Evolutionary conservation across 495 filamentous ascomycete genomes (phyloP).

Genomic region (Talaromyces thailandensis): DNA sequence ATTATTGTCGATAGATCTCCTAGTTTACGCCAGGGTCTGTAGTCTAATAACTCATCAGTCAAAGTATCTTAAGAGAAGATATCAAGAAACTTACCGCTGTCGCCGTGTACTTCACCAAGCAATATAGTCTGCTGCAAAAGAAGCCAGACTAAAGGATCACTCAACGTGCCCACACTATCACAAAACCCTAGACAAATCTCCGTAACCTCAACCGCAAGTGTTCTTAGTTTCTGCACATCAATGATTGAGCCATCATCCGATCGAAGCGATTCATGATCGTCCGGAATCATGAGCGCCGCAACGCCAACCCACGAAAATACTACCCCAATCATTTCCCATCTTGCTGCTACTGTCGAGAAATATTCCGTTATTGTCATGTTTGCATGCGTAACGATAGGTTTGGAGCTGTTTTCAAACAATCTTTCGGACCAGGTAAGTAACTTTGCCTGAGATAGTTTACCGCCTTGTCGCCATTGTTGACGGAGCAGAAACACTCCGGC

Average conservation of each 20-base stretch:
- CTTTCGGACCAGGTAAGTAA: not conserved
- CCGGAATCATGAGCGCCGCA: slow-evolving; percentile 1
- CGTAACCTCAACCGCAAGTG: not conserved
- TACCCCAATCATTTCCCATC: slow-evolving; percentile 8
- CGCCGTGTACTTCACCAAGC: slow-evolving; percentile 3
- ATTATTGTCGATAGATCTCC: slow-evolving; percentile 11
- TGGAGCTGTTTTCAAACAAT: slow-evolving; percentile 1
- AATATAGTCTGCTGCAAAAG: slow-evolving; percentile 5
- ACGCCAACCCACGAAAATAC: slow-evolving; percentile 4
- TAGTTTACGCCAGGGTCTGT: slow-evolving; percentile 8
- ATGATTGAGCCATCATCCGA: not conserved
- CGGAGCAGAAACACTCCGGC: not conserved
- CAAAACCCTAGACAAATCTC: slow-evolving; percentile 8
- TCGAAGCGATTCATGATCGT: not conserved
- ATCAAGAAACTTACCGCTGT: not conserved
- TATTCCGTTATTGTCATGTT: not conserved
- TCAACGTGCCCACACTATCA: slow-evolving; percentile 2
- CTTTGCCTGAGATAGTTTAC: not conserved
- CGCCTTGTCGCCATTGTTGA: not conserved
- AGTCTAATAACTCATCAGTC: slow-evolving; percentile 1
- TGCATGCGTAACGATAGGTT: not conserved
- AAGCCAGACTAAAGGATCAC: slow-evolving; percentile 7
- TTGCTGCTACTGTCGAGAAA: not conserved
- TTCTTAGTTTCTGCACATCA: not conserved
- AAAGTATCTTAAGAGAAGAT: not conserved